Base-by-base conservation (phyloP, 2,329 filamentous ascomycete species). In the Nemania bipapillata region DNA sequence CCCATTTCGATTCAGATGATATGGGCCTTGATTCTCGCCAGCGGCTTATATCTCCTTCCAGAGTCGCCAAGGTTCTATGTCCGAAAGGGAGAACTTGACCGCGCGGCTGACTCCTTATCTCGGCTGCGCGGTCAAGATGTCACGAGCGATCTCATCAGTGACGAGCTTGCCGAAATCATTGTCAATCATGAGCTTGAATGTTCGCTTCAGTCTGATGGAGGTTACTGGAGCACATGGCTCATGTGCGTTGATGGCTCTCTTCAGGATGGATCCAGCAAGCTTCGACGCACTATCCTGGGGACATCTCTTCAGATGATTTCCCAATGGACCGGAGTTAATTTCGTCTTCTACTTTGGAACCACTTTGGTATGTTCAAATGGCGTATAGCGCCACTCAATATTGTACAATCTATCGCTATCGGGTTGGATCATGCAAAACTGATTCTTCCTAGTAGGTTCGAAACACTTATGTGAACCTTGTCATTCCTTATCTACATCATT, bases 111-210 rank as follows among this genome's bases (percentile, higher is more conserved):
- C 1, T 82, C 88, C 12, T 86, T 97, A 6, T 81, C 87, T 65
- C 86, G 85, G 66, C 87, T 97, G 35, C 92, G 93, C 78, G 92
- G 91, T 69, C 91, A 96, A 83, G 86, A 90, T 56, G 77, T 81
- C 61, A 88, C 91, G 63, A 94, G 91, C 24, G 87, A 91, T 70
- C 94, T 88, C 80, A 90, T 97, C 81, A 88, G 91, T 82, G 83
- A 88, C 70, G 93, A 97, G 82, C 86, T 96, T 53, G 87, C 91
- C 50, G 93, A 97, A 83, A 93, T 97, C 73, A 86, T 96, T 68
- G 93, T 93, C 84, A 97, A 96, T 85, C 88, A 95, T 81, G 92
- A 92, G 82, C 94, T 95, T 79, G 94, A 97, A 85, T 85, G 90
- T 74, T 83, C 87, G 57, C 82, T 91, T 67, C 90, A 92, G 67